phyloP scores from a whole-genome alignment of 371 early-diverging fungal species.

The Smittium mucronatum region DNA sequence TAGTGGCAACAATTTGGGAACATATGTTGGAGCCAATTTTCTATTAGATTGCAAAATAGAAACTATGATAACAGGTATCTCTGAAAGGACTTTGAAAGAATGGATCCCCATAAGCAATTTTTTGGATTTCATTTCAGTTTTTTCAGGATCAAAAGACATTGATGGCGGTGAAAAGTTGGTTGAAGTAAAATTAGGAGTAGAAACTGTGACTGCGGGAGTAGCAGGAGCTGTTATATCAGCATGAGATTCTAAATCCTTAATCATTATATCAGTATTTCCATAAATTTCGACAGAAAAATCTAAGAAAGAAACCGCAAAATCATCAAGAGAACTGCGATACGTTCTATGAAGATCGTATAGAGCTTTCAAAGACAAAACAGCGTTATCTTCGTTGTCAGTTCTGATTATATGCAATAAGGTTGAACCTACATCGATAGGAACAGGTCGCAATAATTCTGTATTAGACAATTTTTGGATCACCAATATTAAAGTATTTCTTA shows the following conservation, averaged over 20 bases:
- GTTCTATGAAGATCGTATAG: constrained; percentile 86
- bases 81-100: constrained; percentile 93
- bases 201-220: background rate
- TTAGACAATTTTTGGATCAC: constrained; percentile 85
- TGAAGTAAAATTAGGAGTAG: constrained; percentile 36
- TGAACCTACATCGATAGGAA: constrained; percentile 36
- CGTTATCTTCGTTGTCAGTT: constrained; percentile 95
- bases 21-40: constrained; percentile 60
- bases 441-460: constrained; percentile 38
- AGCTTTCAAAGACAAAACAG: constrained; percentile 77
- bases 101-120: constrained; percentile 54
- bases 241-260: constrained; percentile 59
- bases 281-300: constrained; percentile 87
- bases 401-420: constrained; percentile 64
- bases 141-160: constrained; percentile 61
- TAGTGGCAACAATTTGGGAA: constrained; percentile 74
- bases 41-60: constrained; percentile 77
- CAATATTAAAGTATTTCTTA: constrained; percentile 80
- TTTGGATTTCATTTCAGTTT: constrained; percentile 45
- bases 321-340: constrained; percentile 66
- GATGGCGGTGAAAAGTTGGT: constrained; percentile 51
- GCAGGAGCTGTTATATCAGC: constrained; percentile 12
- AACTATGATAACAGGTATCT: constrained; percentile 96
- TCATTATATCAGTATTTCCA: constrained; percentile 68
- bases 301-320: constrained; percentile 77